Evolutionary conservation across 2,329 filamentous ascomycete species (phyloP).

Genomic region (Stemphylium vesicarium): DNA sequence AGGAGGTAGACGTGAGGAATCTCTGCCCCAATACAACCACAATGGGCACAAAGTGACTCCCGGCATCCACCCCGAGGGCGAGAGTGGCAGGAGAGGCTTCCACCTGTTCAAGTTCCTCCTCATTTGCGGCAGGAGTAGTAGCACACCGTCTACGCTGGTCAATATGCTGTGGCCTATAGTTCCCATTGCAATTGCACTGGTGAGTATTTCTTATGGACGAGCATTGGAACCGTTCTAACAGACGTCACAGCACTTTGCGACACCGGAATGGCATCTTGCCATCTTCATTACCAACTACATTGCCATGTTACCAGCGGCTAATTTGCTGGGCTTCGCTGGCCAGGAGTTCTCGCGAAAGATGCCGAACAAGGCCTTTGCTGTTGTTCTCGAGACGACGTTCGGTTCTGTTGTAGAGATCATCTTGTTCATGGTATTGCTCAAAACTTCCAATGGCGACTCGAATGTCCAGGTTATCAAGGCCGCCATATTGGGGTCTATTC

Average conservation of each 20-base stretch:
- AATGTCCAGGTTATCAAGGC: conserved; percentile 77
- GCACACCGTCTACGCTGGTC: conserved; percentile 66
- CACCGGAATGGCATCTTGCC: conserved; percentile 64
- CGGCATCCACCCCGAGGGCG: conserved; percentile 61
- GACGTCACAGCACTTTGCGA: conserved; percentile 55
- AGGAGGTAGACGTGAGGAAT: conserved; percentile 14
- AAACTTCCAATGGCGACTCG: conserved; percentile 49
- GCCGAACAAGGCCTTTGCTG: conserved; percentile 70
- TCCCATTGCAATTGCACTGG: conserved; percentile 71
- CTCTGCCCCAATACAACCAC: conserved; percentile 51
- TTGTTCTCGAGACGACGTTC: conserved; percentile 65
- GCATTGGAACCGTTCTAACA: conserved; percentile 10
- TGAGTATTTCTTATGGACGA: conserved; percentile 36
- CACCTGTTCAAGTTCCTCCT: conserved; percentile 68
- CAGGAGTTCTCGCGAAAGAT: conserved; percentile 76
- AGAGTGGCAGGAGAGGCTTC: conserved; percentile 71
- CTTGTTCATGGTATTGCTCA: conserved; percentile 78
- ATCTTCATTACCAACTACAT: conserved; percentile 76
- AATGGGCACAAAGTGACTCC: conserved; percentile 53
- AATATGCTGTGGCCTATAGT: conserved; percentile 79
- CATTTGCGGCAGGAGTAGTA: conserved; percentile 69
- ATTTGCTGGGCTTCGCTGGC: conserved; percentile 76
- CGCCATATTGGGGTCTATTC: conserved; percentile 81
- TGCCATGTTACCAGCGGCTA: conserved; percentile 78
- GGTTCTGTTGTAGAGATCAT: conserved; percentile 83